phyloP scores from a whole-genome alignment of 2,329 filamentous ascomycete species.

The Fusarium begoniae region DNA sequence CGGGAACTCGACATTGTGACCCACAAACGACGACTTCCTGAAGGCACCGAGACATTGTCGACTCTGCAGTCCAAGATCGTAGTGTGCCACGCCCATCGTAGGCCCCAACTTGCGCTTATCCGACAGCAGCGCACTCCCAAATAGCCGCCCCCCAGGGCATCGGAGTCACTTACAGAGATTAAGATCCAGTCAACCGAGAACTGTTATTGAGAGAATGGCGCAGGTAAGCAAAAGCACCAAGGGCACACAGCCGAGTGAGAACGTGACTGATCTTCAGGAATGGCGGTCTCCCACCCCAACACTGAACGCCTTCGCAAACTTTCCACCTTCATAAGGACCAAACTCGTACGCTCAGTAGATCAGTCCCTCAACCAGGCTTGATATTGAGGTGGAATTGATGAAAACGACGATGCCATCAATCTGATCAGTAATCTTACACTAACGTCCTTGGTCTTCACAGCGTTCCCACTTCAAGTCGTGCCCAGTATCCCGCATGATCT shows the following conservation, averaged over 20 bases:
- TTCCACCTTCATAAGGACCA: no score
- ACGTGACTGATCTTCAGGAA: not conserved
- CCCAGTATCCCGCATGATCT: not conserved
- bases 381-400: no score
- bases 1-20: rapidly evolving
- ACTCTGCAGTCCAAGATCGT: not conserved
- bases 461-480: no score
- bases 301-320: rapidly evolving
- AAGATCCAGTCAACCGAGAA: not conserved
- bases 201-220: rapidly evolving
- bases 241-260: rapidly evolving
- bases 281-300: rapidly evolving
- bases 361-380: rapidly evolving
- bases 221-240: not conserved
- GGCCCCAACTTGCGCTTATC: no score
- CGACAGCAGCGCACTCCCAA: rapidly evolving
- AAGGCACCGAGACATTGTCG: rapidly evolving
- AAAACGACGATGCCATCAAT: not conserved
- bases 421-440: not conserved
- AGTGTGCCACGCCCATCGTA: rapidly evolving
- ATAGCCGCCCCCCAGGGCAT: rapidly evolving
- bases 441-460: not conserved
- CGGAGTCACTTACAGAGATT: rapidly evolving
- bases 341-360: no score
- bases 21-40: rapidly evolving